Percentiles rank a stretch among this genome's conserved stretches.
phyloP scores from a whole-genome alignment of 257 asterid species.

The Buddleja alternifolia region DNA sequence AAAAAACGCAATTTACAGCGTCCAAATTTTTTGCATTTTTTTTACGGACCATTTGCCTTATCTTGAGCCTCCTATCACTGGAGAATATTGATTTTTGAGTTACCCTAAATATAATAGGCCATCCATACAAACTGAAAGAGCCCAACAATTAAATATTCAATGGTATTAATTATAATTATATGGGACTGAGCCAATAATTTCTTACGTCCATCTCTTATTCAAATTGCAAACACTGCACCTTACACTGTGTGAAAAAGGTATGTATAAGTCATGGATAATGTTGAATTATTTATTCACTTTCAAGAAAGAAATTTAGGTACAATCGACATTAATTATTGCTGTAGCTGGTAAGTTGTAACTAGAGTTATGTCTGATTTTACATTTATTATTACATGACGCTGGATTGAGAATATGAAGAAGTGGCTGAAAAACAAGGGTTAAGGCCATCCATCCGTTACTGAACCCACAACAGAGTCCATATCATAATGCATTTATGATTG shows the following conservation, averaged over 20 bases:
- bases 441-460: slow-evolving; percentile 43
- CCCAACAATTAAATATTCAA: not conserved
- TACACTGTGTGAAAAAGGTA: not conserved
- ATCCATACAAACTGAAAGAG: too few species aligned
- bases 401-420: slow-evolving; percentile 29
- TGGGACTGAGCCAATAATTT: not conserved
- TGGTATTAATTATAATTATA: not conserved
- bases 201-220: not conserved
- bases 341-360: not conserved
- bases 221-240: not conserved
- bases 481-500: slow-evolving; percentile 39
- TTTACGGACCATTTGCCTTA: too few species aligned
- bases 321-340: too few species aligned
- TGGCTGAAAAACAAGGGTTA: slow-evolving; percentile 47
- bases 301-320: slow-evolving; percentile 15
- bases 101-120: too few species aligned
- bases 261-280: not conserved
- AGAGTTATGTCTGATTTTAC: slow-evolving; percentile 35
- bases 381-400: slow-evolving; percentile 34
- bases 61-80: too few species aligned
- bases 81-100: too few species aligned
- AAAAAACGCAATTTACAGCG: too few species aligned
- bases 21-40: too few species aligned
- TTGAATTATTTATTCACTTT: not conserved
- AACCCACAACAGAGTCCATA: slow-evolving; percentile 31